Base-by-base conservation (phyloP, 2,329 filamentous ascomycete genomes). In the Phaeosphaeriaceae sp. region DNA sequence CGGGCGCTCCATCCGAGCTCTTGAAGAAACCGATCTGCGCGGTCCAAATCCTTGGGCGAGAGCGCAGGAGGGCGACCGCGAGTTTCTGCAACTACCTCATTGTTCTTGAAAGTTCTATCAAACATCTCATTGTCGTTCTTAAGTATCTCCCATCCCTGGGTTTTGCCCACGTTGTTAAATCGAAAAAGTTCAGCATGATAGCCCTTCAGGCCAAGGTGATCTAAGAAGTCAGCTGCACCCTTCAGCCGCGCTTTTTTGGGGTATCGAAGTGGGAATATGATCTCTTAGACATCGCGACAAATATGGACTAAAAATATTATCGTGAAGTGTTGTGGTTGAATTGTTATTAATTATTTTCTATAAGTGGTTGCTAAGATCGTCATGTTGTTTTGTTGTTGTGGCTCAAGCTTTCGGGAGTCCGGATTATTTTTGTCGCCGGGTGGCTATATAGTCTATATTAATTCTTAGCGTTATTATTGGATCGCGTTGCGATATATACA, bases 21-120 rank as follows among this genome's bases (percentile, higher is more conserved):
- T 41, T 54, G n/a, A 28, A 54, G 33, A 20, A 50, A 46, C 13
- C 39, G 20, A 23, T 54, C 40, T 23, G 18, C 33, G 16, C 43
- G n/a, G 13, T 34, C 4, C 6, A 48, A 7, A 12, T 54, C 21
- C 34, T 45, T 26, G 12, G 29, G 30, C 12, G 30, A 40, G 21
- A 51, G 15, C n/a, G 20, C 16, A 12, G 21, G 35, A 18, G 20
- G 33, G 9, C 46, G 17, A 15, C 40, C 45, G 28, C 18, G 11
- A 4, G 39, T 34, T 40, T 52, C 48, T 15, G 13, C 3, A 15
- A 18, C n/a, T 16, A 26, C 4, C 12, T 35, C 4, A 15, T 28
- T 34, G 12, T 45, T 42, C 6, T 35, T 20, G 42, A 44, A 37
- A 3, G 32, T 46, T 15, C 39, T 29, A 32, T 48, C 29, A 42